Percentiles rank a stretch among this genome's conserved stretches.
Conservation (phyloP, 2,329 filamentous ascomycete species). For the Fusarium sp. region DNA sequence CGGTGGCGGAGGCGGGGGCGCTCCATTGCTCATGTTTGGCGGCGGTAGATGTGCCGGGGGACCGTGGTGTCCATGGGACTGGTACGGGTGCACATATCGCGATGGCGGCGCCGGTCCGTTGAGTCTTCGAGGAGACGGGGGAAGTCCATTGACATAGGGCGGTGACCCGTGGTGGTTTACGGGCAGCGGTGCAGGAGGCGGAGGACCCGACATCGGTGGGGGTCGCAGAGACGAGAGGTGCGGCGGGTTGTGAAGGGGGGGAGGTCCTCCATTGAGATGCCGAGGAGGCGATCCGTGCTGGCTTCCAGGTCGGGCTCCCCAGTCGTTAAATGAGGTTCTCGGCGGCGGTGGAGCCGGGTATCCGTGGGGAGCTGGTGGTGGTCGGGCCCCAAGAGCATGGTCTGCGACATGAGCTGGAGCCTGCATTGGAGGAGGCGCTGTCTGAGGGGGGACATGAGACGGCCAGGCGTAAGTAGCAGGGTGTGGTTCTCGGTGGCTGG, state of each 20-base stretch:
- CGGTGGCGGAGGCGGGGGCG: constrained; percentile 43
- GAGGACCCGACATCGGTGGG: constrained; percentile 58
- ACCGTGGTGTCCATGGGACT: constrained; percentile 43
- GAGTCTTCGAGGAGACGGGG: constrained; percentile 61
- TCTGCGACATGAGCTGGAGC: constrained; percentile 41
- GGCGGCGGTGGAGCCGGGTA: constrained; percentile 46
- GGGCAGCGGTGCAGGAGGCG: constrained; percentile 55
- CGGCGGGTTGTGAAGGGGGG: constrained; percentile 48
- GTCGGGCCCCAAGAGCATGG: constrained; percentile 45
- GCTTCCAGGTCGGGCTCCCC: constrained; percentile 61
- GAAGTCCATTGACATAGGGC: constrained; percentile 57
- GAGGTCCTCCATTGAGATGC: constrained; percentile 62
- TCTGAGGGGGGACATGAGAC: constrained; percentile 37
- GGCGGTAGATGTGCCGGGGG: constrained; percentile 43
- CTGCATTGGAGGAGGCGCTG: constrained; percentile 38
- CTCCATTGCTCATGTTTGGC: constrained; percentile 51
- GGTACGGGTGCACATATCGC: constrained; percentile 55
- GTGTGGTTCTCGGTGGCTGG: constrained; percentile 44
- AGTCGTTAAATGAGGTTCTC: constrained; percentile 55
- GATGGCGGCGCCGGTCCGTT: constrained; percentile 56
- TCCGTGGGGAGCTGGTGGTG: constrained; percentile 40
- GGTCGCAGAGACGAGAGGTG: constrained; percentile 62
- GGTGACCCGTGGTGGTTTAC: constrained; percentile 54
- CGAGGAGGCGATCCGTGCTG: constrained; percentile 62
- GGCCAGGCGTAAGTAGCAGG: constrained; percentile 43